Evolutionary conservation across 805 yeast genomes (phyloP), one percentile per base, ranked within the genome.

Genomic region (Candida easanensis): DNA sequence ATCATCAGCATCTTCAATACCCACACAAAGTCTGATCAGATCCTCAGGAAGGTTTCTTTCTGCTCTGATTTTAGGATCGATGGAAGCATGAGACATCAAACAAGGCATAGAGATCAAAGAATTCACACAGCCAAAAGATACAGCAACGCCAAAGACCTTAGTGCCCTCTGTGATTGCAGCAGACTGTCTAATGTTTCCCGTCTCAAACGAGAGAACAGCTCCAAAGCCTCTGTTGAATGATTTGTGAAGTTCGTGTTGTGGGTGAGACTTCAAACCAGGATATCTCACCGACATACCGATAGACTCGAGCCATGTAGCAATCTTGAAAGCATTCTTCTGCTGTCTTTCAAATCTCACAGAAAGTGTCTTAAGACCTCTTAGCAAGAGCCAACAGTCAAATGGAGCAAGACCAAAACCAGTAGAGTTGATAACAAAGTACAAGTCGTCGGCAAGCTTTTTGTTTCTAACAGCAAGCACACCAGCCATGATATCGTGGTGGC

Each of bases 401-500:
- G 98, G 98, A 5, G 95, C 79, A 39, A 90, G 74, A 2, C 96
- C 98, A 46, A 89, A 80, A 6, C 98, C 98, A 8, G 90, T 83
- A 25, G 96, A 81, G 64, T 91, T 91, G 61, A 90, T 84, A 23
- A 86, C 84, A 61, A 77, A 84, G 62, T 76, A 87, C 11, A 91
- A 54, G 34, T 77, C 70, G 42, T 85, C 82, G 15, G 89, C 91
- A 36, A 90, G 66, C 42, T 76, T 72, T 19, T 75, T 66, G 39
- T 71, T 72, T 49, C 82, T 74, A 21, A 84, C 80, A 19, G 96
- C 95, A 45, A 90, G 70, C 14, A 86, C 80, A 44, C 98, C 98
- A 19, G 96, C 97, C 98, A 90, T 90, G 56, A 90, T 79, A 63
- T 91, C 97, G 64, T 90, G 98, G 63, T 90, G 98, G 7, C 97